Evolutionary conservation across 176 grass and related monocot genomes (phyloP), one percentile per base, ranked within the genome.

Genomic region (Hsuehochloa calcarea): DNA sequence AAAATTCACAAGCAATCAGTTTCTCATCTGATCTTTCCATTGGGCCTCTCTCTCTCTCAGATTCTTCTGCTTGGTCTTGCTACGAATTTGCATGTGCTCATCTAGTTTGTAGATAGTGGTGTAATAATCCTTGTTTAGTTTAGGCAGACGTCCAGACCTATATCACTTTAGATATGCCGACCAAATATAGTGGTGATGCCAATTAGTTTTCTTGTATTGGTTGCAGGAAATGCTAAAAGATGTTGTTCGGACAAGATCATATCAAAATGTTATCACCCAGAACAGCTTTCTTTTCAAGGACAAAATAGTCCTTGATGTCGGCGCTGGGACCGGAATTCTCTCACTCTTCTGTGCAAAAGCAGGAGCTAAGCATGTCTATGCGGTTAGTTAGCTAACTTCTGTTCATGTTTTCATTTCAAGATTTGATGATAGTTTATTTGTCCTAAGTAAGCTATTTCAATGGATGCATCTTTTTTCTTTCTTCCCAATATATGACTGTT

Each of bases 161-260:
- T 45, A 23, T 23, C 11, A 76, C 69, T 44, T 68, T 64, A n/a
- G n/a, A 37, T 54, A 65, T 7, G 20, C 70, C 2, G 10, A 66
- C 40, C 22, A 74, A 25, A 29, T 72, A 7, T 29, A 70, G 3
- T 23, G 1, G 14, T 49, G 44, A 15, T 87, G 68, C 65, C 11
- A 78, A 78, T 81, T 70, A 39, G 16, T 75, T 82, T 38, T 3
- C 16, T 56, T 69, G 23, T 77, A 61, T 50, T 80, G 10, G 46
- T 74, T 89, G 81, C 91, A 98, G 96, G 96, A 96, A 92, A 99
- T 99, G 93, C 75, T 99, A 34, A 99, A 99, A 89, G 96, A 99
- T 81, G 88, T 86, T 58, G 93, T 96, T 49, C 84, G 91, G 19
- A 99, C 93, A 55, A 94, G 87, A 70, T 91, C 96, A 10, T 99